phyloP scores from a whole-genome alignment of 2,329 filamentous ascomycete species.

The Cladosporium sp. region DNA sequence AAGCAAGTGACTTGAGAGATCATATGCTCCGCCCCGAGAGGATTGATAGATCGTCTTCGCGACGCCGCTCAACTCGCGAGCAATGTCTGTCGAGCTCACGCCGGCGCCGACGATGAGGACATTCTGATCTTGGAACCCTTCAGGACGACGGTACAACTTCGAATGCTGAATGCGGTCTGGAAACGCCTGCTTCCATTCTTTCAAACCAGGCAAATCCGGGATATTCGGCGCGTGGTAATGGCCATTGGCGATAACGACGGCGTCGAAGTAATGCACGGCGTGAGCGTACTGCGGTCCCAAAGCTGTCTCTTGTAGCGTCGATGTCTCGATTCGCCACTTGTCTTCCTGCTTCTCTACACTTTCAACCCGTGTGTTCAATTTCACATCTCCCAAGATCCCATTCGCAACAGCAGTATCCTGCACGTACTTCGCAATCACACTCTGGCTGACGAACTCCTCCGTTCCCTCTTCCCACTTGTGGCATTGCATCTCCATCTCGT shows the following conservation, averaged over 20 bases:
- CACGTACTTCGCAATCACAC: constrained; percentile 56
- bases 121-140: constrained; percentile 51
- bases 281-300: not conserved
- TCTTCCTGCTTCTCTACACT: constrained; percentile 43
- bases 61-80: constrained; percentile 45
- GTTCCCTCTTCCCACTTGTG: constrained; percentile 57
- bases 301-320: constrained; percentile 35
- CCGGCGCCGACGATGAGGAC: constrained; percentile 54
- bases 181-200: constrained; percentile 43
- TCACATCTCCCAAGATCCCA: constrained; percentile 48
- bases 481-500: constrained; percentile 46
- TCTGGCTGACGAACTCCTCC: constrained; percentile 55
- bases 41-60: constrained; percentile 50
- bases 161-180: constrained; percentile 48
- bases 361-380: constrained; percentile 59
- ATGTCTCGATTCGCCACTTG: constrained; percentile 52
- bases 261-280: constrained; percentile 40
- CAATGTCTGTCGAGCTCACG: constrained; percentile 53
- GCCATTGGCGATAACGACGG: constrained; percentile 51
- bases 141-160: constrained; percentile 47
- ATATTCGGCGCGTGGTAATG: constrained; percentile 52
- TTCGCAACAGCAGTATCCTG: constrained; percentile 52
- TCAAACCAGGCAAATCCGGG: constrained; percentile 47
- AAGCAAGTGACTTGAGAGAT: constrained; percentile 51
- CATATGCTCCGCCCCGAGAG: constrained; percentile 57